Evolutionary conservation across 768 basidiomycete species (phyloP).

Genomic region (Termitomyces sp.): DNA sequence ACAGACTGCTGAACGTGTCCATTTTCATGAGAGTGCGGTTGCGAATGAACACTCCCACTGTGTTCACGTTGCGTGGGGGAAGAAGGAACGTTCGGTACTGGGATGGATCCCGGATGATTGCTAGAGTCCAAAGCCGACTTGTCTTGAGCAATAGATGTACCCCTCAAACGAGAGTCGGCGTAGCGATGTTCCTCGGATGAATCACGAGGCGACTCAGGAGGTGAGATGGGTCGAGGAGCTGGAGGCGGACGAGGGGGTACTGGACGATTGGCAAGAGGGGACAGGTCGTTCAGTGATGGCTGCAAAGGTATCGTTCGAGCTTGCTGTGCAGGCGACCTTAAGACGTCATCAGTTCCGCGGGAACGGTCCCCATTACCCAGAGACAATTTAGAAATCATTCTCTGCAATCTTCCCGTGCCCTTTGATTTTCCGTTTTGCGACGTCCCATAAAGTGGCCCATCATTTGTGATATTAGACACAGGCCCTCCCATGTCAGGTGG

Average conservation of each 20-base stretch:
- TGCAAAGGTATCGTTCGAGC: constrained; percentile 20
- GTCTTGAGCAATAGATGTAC: constrained; percentile 24
- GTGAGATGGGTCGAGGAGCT: constrained; percentile 42
- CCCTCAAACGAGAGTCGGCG: constrained; percentile 20
- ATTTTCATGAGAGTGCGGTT: not conserved
- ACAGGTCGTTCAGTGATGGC: constrained; percentile 36
- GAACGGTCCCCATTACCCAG: constrained; percentile 41
- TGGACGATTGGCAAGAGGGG: constrained; percentile 54
- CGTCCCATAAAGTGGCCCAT: constrained; percentile 18
- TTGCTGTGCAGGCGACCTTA: constrained; percentile 9
- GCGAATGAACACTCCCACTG: constrained; percentile 2
- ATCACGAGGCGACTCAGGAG: constrained; percentile 45
- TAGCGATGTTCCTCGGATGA: constrained; percentile 33
- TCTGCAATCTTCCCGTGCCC: constrained; percentile 61
- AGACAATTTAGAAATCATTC: constrained; percentile 80
- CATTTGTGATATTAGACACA: constrained; percentile 40
- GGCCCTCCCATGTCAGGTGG: constrained; percentile 57
- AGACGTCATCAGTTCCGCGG: constrained; percentile 19
- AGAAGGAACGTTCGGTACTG: not conserved
- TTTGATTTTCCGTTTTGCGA: constrained; percentile 47
- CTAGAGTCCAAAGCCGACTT: constrained; percentile 11
- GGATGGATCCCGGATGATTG: not conserved
- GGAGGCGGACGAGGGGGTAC: constrained; percentile 57
- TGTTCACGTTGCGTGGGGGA: constrained; percentile 1
- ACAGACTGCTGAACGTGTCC: not conserved